Conservation (phyloP, 257 asterid species). For the Nicotiana paniculata region DNA sequence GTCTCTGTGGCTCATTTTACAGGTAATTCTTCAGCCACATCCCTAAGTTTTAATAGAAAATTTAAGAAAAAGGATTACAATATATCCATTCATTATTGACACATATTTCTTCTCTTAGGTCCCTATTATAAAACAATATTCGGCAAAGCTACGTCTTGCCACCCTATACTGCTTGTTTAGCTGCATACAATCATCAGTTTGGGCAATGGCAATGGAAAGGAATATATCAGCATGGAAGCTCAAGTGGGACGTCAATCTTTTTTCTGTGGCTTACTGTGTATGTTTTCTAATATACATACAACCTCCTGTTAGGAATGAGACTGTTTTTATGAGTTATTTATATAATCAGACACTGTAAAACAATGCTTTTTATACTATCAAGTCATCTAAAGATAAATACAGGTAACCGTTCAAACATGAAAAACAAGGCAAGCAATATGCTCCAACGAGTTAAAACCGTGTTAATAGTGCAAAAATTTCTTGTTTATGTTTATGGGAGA, state of each 20-base stretch:
- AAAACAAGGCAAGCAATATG: too few species aligned
- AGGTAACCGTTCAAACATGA: too few species aligned
- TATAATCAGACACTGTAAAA: too few species aligned
- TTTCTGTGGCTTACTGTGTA: slow-evolving; percentile 65
- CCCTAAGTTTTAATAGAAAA: background rate
- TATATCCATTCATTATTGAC: background rate
- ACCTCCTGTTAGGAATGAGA: background rate
- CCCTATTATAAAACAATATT: slow-evolving; percentile 42
- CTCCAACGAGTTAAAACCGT: too few species aligned
- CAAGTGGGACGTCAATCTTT: slow-evolving; percentile 53
- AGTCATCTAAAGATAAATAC: too few species aligned
- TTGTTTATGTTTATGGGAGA: too few species aligned
- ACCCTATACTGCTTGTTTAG: slow-evolving; percentile 57
- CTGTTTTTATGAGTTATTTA: too few species aligned
- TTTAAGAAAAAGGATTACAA: too few species aligned
- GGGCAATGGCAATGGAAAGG: slow-evolving; percentile 51
- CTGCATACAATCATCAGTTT: slow-evolving; percentile 49
- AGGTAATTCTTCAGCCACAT: slow-evolving; percentile 22
- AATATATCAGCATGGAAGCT: slow-evolving; percentile 48
- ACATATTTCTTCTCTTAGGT: slow-evolving; percentile 24
- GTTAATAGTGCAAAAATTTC: too few species aligned
- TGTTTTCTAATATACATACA: slow-evolving; percentile 8
- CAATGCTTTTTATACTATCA: too few species aligned
- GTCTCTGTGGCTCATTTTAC: slow-evolving; percentile 63
- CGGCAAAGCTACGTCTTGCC: slow-evolving; percentile 46